Conservation (phyloP, 768 basidiomycete species). For the Astraeus odoratus region DNA sequence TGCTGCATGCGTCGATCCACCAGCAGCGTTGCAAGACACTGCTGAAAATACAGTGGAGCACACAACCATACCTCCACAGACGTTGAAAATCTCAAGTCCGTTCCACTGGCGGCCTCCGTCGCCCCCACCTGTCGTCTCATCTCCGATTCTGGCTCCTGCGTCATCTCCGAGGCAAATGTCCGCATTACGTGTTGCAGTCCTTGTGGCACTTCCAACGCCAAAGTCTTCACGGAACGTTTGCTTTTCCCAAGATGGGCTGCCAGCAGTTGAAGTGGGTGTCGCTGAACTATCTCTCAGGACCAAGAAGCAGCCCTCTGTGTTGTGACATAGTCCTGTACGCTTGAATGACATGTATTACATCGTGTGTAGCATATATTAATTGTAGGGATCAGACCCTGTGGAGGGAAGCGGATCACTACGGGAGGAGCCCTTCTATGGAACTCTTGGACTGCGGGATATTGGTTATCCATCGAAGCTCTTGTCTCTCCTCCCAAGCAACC, state of each 20-base stretch:
- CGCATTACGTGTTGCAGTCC: constrained; percentile 32
- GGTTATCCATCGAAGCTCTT: too few relatives aligned
- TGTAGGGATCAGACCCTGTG: too few relatives aligned
- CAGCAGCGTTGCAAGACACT: constrained; percentile 4
- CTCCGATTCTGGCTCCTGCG: constrained; percentile 3
- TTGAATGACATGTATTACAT: constrained; percentile 5
- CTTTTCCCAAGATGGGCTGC: constrained; percentile 15
- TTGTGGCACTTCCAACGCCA: constrained; percentile 38
- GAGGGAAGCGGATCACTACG: too few relatives aligned
- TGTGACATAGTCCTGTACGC: too few relatives aligned
- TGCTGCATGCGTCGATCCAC: constrained; percentile 12
- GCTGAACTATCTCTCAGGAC: constrained; percentile 9
- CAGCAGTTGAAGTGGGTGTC: constrained; percentile 29
- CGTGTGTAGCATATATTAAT: too few relatives aligned
- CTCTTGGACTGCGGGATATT: too few relatives aligned
- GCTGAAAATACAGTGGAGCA: constrained; percentile 3
- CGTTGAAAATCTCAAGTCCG: constrained; percentile 6
- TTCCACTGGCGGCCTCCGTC: constrained; percentile 13
- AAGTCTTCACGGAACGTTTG: constrained; percentile 7
- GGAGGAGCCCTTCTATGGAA: too few relatives aligned
- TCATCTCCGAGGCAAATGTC: constrained; percentile 9
- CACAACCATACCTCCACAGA: constrained; percentile 8
- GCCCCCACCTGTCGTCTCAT: constrained; percentile 8
- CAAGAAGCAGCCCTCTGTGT: too few relatives aligned
- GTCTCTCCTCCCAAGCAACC: too few relatives aligned